These are phyloP conservation scores for Eutrema heterophyllum DNA, from an alignment of 345 rosid genomes.

Conservation along the genomic window DNA sequence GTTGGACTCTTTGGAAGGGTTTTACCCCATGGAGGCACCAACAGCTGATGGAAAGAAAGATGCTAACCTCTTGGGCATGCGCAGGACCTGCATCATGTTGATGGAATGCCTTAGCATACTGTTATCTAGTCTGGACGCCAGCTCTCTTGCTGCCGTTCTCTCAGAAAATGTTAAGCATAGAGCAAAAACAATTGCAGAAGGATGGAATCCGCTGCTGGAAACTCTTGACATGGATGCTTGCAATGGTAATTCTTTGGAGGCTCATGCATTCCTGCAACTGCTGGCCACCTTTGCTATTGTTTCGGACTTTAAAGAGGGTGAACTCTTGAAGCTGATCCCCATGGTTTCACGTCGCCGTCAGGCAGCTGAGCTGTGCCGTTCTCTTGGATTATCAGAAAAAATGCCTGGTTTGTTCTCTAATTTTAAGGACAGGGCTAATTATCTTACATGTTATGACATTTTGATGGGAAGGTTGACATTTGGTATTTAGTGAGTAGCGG, in stretches of 20 bases:
- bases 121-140: slow-evolving; percentile 44
- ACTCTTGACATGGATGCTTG: slow-evolving; percentile 72
- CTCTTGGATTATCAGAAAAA: slow-evolving; percentile 80
- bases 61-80: slow-evolving; percentile 76
- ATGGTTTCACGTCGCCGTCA: slow-evolving; percentile 99
- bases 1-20: slow-evolving; percentile 75
- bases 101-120: slow-evolving; percentile 95
- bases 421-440: not conserved
- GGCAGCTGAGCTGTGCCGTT: slow-evolving; percentile 86
- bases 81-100: slow-evolving; percentile 97
- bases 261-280: slow-evolving; percentile 97
- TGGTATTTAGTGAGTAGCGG: not conserved
- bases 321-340: slow-evolving; percentile 70
- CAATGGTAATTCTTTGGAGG: slow-evolving; percentile 98
- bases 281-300: slow-evolving; percentile 84
- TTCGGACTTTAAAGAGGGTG: slow-evolving; percentile 69
- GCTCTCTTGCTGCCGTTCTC: slow-evolving; percentile 49
- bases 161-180: slow-evolving; percentile 59
- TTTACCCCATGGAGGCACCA: slow-evolving; percentile 61
- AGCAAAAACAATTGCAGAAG: slow-evolving; percentile 80
- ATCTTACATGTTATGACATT: not conserved
- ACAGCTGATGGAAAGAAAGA: slow-evolving; percentile 84
- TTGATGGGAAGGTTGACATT: not conserved
- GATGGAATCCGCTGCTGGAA: slow-evolving; percentile 87
- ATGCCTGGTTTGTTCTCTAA: slow-evolving; percentile 80